These are phyloP conservation scores for Penicillium sp. DNA, from an alignment of 2,329 filamentous ascomycete genomes.

Conservation along the genomic window DNA sequence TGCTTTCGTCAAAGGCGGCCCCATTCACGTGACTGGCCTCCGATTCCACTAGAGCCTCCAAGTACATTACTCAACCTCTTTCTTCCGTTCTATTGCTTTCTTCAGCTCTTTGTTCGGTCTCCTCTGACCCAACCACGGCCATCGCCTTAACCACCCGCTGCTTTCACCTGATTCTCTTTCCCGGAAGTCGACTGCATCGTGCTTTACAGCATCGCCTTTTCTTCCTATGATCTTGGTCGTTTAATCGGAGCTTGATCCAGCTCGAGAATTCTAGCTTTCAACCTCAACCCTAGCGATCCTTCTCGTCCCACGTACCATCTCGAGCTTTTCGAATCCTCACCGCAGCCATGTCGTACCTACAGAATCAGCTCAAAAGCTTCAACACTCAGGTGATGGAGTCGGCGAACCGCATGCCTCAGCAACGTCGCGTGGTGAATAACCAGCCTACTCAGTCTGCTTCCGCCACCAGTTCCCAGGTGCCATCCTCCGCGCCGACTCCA, in stretches of 20 bases:
- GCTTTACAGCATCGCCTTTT: background rate
- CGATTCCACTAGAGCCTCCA: background rate
- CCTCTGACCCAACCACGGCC: background rate
- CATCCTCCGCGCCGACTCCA: constrained; percentile 36
- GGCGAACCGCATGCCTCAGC: constrained; percentile 62
- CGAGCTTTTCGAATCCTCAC: background rate
- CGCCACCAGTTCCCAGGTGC: constrained; percentile 60
- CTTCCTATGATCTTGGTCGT: constrained; percentile 5
- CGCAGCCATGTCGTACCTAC: constrained; percentile 62
- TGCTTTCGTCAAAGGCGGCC: constrained; percentile 13
- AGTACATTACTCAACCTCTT: background rate
- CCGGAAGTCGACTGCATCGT: background rate
- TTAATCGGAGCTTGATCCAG: constrained; percentile 9
- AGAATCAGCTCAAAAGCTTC: constrained; percentile 65
- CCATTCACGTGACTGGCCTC: background rate
- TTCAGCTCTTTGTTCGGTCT: background rate
- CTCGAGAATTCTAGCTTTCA: constrained; percentile 2
- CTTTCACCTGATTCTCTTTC: background rate
- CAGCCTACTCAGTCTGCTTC: constrained; percentile 53
- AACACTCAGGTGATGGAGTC: constrained; percentile 63
- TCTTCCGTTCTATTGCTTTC: background rate
- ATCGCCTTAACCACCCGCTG: background rate
- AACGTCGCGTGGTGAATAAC: constrained; percentile 54
- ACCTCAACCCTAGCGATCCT: background rate
- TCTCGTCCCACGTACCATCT: constrained; percentile 1